These are phyloP conservation scores for Oryza meridionalis DNA, from an alignment of 176 grass and related monocot species.

Conservation along the genomic window DNA sequence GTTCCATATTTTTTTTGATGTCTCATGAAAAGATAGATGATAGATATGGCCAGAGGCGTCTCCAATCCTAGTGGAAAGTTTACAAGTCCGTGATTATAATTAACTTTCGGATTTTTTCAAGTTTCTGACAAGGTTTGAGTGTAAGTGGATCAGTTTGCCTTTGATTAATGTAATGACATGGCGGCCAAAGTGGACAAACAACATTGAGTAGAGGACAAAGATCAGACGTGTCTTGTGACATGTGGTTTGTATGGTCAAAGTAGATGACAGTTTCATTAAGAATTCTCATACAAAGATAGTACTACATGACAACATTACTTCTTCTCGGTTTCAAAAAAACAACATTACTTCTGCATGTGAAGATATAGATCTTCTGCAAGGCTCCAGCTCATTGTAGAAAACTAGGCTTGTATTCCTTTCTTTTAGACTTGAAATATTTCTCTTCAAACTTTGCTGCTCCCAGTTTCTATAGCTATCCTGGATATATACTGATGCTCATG, in stretches of 20 bases:
- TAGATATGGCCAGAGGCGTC: not conserved
- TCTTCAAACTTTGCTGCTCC: not conserved
- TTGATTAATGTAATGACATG: slow-evolving; percentile 32
- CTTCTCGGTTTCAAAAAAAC: no score
- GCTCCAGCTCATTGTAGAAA: not conserved
- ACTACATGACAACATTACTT: slow-evolving; percentile 4
- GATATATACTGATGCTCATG: not conserved
- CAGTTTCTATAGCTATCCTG: not conserved
- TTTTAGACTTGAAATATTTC: not conserved
- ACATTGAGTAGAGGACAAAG: slow-evolving; percentile 34
- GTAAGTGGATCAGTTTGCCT: slow-evolving; percentile 25
- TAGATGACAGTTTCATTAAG: slow-evolving; percentile 49
- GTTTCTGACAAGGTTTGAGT: slow-evolving; percentile 6
- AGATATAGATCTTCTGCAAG: not conserved
- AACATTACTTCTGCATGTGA: slow-evolving; percentile 15
- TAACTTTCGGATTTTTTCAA: not conserved
- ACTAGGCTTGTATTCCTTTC: not conserved
- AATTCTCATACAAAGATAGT: slow-evolving; percentile 42
- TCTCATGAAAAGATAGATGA: slow-evolving; percentile 11
- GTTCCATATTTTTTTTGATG: not conserved
- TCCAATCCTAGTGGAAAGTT: slow-evolving; percentile 19
- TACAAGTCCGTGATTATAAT: not conserved
- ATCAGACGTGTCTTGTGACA: slow-evolving; percentile 37
- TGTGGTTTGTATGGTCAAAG: slow-evolving; percentile 34
- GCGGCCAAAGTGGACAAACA: slow-evolving; percentile 38